Percentiles rank a stretch among this genome's conserved stretches.
These are phyloP conservation scores for Massarina eburnea DNA, from an alignment of 2,329 filamentous ascomycete genomes.

Conservation along the genomic window DNA sequence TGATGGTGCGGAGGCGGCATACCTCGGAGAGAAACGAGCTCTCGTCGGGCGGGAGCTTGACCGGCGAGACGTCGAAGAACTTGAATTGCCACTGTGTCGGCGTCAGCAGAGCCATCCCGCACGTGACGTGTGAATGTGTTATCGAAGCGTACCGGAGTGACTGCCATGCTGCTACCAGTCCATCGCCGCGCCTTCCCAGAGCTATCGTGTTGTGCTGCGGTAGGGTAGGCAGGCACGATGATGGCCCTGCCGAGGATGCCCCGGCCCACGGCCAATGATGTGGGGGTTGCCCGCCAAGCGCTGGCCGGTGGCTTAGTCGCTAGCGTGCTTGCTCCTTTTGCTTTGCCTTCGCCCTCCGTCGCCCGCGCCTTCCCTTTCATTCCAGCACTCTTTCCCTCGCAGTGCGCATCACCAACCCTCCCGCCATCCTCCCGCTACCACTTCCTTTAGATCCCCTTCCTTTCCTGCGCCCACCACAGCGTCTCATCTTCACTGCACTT, in stretches of 20 bases:
- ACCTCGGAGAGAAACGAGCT: conserved; percentile 77
- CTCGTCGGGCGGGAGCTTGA: conserved; percentile 78
- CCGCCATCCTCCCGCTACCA: conserved; percentile 1
- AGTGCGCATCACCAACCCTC: conserved; percentile 9
- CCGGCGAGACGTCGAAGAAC: conserved; percentile 94
- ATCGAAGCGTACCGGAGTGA: conserved; percentile 41
- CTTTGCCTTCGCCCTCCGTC: conserved; percentile 14
- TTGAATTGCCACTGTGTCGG: conserved; percentile 91
- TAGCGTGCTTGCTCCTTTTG: conserved; percentile 12
- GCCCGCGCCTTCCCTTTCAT: conserved; percentile 8
- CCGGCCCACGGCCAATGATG: conserved; percentile 6
- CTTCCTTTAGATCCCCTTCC: not conserved
- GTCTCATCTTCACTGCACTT: not conserved
- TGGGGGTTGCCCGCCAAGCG: conserved; percentile 6
- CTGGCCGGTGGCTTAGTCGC: conserved; percentile 3
- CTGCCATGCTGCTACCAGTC: conserved; percentile 42
- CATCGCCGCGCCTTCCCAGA: conserved; percentile 19
- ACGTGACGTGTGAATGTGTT: not conserved
- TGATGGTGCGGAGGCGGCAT: conserved; percentile 42
- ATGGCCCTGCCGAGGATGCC: not conserved
- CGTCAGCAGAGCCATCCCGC: conserved; percentile 24
- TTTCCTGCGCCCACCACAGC: not conserved
- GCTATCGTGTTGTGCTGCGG: conserved; percentile 15
- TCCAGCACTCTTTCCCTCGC: conserved; percentile 7
- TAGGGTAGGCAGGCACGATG: conserved; percentile 21